Evolutionary conservation across 2,329 filamentous ascomycete species (phyloP).

Genomic region (Pseudopithomyces chartarum): DNA sequence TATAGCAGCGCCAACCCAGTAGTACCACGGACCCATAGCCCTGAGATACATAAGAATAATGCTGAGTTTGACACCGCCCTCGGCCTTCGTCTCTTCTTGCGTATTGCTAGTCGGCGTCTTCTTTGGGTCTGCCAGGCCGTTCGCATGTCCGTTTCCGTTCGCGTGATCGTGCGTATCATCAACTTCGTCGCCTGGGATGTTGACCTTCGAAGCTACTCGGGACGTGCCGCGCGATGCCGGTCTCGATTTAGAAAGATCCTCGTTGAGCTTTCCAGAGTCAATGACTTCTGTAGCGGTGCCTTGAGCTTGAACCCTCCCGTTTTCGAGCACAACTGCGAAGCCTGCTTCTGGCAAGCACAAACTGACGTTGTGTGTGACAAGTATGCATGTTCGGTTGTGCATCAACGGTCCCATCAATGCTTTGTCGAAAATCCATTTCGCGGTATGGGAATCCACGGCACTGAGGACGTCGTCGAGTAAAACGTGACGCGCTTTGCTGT

Average conservation of each 20-base stretch:
- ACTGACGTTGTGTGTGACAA: conserved; percentile 95
- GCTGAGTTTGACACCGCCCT: conserved; percentile 83
- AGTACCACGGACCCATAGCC: conserved; percentile 97
- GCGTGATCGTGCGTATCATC: conserved; percentile 50
- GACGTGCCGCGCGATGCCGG: conserved; percentile 74
- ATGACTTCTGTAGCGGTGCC: conserved; percentile 81
- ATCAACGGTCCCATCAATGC: conserved; percentile 90
- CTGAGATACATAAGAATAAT: conserved; percentile 85
- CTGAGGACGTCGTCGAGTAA: conserved; percentile 94
- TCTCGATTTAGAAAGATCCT: conserved; percentile 78
- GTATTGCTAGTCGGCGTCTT: conserved; percentile 58
- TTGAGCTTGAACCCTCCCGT: conserved; percentile 77
- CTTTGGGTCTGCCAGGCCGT: conserved; percentile 46
- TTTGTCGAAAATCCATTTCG: conserved; percentile 96
- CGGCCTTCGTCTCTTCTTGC: conserved; percentile 73
- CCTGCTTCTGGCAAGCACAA: conserved; percentile 81
- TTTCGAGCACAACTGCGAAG: conserved; percentile 83
- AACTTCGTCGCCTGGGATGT: conserved; percentile 65
- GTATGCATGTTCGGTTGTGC: conserved; percentile 84
- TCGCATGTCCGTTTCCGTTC: conserved; percentile 50
- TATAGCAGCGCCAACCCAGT: conserved; percentile 77
- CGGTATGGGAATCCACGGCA: conserved; percentile 95
- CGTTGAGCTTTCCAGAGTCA: conserved; percentile 83
- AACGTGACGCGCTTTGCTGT: conserved; percentile 89
- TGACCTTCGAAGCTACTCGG: conserved; percentile 75